Base-by-base conservation (phyloP, 768 basidiomycete genomes). In the Auricularia cornea region DNA sequence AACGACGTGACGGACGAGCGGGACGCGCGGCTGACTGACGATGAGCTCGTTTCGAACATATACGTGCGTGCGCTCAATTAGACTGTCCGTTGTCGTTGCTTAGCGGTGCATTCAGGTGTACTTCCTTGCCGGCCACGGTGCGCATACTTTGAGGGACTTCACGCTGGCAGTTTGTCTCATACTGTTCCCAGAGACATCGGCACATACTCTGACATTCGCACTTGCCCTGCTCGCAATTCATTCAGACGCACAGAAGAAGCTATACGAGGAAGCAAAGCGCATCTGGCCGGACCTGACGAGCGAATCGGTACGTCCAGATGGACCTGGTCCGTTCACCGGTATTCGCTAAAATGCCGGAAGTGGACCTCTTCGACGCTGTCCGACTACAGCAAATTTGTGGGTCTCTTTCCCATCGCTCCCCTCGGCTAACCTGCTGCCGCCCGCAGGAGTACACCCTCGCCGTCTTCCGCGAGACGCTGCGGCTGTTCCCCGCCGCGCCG, bases 371-470 rank as follows among this genome's bases (percentile, higher is more conserved):
- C 51, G 6, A 28, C 8, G 16, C 51, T n/a, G 5, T 10, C 51
- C 30, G 73, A 69, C 32, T 72, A 79, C 66, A 67, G 72, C 2
- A 72, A 73, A 44, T 66, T 81, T 41, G 80, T 80, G 59, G 51
- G 72, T 64, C n/a, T n/a, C n/a, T n/a, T n/a, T n/a, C n/a, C 16
- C 18, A 61, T 51, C 23, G 1, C 31, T n/a, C 29, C 28, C 12
- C 10, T 3, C 18, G 28, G 41, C 3, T 64, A 2, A 54, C 68
- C 11, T 67, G 59, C 3, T 8, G n/a, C 26, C 26, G 14, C 31
- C 56, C 11, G 63, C 62, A 82, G 82, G 74, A 74, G 70, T 82
- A 80, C 60, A 76, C 77, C 0, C 62, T 69, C 0, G 81, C 80
- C 0, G 74, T 76, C 8, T 73, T 81, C 70, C 73, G 78, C 33